Percentiles rank a stretch among this genome's conserved stretches.
phyloP scores from a whole-genome alignment of 2,329 filamentous ascomycete genomes.

The Parastagonospora nodorum region DNA sequence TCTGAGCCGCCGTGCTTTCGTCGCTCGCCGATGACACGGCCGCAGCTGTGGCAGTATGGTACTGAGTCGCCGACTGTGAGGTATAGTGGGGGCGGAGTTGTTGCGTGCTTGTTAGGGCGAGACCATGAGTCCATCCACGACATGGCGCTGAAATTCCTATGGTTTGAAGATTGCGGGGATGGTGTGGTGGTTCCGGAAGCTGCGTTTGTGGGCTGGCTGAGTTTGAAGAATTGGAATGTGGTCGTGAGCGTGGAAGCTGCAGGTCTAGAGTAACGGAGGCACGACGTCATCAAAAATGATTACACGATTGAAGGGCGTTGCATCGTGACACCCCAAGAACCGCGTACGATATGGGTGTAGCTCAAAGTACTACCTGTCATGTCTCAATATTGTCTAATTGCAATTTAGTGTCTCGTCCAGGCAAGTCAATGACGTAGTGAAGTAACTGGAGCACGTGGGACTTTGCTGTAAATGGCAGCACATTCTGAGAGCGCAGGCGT shows the following conservation, averaged over 20 bases:
- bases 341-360: too few relatives aligned
- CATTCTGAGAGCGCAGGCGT: background rate
- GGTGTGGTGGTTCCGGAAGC: background rate
- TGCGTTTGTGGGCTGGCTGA: background rate
- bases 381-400: background rate
- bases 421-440: slow-evolving; percentile 11
- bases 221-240: background rate
- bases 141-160: slow-evolving; percentile 37
- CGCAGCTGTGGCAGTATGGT: slow-evolving; percentile 63
- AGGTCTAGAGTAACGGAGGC: slow-evolving; percentile 13
- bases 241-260: slow-evolving; percentile 4
- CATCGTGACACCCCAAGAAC: background rate
- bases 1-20: slow-evolving; percentile 41
- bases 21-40: slow-evolving; percentile 57
- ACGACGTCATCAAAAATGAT: slow-evolving; percentile 32
- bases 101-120: slow-evolving; percentile 47
- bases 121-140: slow-evolving; percentile 58
- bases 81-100: slow-evolving; percentile 60
- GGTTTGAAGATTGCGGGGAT: background rate
- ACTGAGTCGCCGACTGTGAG: slow-evolving; percentile 55
- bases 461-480: background rate
- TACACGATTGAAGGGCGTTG: background rate
- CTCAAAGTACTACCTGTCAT: too few relatives aligned
- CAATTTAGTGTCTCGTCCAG: background rate
- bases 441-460: slow-evolving; percentile 7